These are phyloP conservation scores for Curvularia hawaiiensis DNA, from an alignment of 2,329 filamentous ascomycete genomes.

Conservation along the genomic window DNA sequence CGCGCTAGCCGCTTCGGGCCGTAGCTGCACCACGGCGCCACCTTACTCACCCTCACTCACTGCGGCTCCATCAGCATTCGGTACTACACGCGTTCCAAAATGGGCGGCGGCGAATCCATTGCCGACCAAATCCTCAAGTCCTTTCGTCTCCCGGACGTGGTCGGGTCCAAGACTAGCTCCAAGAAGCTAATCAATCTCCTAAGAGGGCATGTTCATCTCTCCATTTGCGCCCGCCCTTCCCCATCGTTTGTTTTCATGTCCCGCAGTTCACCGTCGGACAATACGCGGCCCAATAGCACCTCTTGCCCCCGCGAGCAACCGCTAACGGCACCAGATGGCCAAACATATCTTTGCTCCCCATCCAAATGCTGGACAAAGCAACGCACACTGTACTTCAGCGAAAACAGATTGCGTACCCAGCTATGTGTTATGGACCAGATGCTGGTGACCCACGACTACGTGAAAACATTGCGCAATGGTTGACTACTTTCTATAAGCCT, in stretches of 20 bases:
- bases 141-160: constrained; percentile 38
- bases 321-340: constrained; percentile 64
- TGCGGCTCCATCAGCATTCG: constrained; percentile 22
- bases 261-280: constrained; percentile 16
- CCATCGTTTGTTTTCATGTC: constrained; percentile 7
- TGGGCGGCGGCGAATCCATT: constrained; percentile 17
- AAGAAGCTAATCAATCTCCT: constrained; percentile 46
- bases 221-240: constrained; percentile 1
- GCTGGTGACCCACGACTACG: constrained; percentile 64
- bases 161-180: constrained; percentile 34
- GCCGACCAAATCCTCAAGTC: constrained; percentile 16
- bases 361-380: constrained; percentile 64
- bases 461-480: constrained; percentile 71
- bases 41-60: constrained; percentile 12
- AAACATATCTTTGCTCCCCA: constrained; percentile 67
- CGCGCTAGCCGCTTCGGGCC: constrained; percentile 18
- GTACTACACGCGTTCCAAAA: constrained; percentile 20
- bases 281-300: constrained; percentile 23
- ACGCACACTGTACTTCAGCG: constrained; percentile 66
- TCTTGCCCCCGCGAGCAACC: constrained; percentile 6
- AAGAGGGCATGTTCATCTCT: constrained; percentile 36
- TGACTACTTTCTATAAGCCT: constrained; percentile 65
- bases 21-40: constrained; percentile 11
- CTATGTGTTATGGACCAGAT: constrained; percentile 81
- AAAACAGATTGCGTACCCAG: constrained; percentile 63